A percentile compares a stretch with the other conserved stretches of the same genome.
phyloP scores from a whole-genome alignment of 129 eudicot species.

The Flaveria brownii region DNA sequence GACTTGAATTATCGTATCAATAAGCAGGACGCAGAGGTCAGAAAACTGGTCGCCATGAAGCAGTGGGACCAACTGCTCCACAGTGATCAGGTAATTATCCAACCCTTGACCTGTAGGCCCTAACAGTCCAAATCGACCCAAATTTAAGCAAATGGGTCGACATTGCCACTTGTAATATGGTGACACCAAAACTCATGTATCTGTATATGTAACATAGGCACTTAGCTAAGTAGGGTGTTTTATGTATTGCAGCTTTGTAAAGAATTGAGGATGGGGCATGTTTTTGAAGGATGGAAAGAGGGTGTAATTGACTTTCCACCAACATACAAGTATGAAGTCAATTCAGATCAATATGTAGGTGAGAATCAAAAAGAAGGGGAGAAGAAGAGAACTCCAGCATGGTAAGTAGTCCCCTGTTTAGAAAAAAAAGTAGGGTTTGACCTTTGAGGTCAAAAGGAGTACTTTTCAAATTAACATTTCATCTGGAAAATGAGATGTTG shows the following conservation, averaged over 20 bases:
- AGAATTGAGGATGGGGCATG: constrained; percentile 78
- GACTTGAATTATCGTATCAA: constrained; percentile 96
- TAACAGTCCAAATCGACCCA: neutral
- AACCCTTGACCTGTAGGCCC: no score
- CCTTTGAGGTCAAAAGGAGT: constrained; percentile 19
- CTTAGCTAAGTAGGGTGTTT: neutral
- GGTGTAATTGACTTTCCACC: constrained; percentile 81
- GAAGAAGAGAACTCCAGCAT: constrained; percentile 94
- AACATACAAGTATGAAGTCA: constrained; percentile 80
- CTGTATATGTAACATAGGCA: neutral
- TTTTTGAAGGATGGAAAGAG: constrained; percentile 90
- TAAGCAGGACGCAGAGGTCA: constrained; percentile 69
- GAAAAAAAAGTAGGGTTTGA: neutral
- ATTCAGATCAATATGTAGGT: constrained; percentile 79
- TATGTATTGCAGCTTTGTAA: constrained; percentile 58
- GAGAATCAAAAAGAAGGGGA: constrained; percentile 92
- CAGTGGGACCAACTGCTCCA: constrained; percentile 78
- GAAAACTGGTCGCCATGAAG: constrained; percentile 72
- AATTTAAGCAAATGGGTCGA: neutral
- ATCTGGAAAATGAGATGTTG: no score
- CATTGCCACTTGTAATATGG: neutral
- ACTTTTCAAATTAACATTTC: neutral
- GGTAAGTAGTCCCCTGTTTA: constrained; percentile 48
- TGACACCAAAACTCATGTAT: neutral
- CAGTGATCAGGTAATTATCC: constrained; percentile 66